Evolutionary conservation across 495 filamentous ascomycete species (phyloP), one percentile per base, ranked within the genome.

Genomic region (Lepraria neglecta): DNA sequence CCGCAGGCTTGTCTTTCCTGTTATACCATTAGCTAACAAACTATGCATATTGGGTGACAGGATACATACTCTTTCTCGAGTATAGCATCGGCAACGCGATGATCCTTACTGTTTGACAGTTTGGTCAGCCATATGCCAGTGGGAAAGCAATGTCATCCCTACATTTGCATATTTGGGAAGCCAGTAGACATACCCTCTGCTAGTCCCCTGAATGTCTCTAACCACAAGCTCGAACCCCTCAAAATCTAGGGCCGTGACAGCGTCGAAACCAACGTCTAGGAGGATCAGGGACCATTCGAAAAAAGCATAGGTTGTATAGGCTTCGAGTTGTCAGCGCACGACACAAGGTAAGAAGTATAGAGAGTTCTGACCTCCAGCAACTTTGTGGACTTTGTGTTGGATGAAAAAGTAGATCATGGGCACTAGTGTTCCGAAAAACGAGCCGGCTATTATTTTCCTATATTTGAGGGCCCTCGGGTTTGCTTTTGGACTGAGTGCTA

Each of bases 141-240:
- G 59, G 61, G 68, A 60, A 54, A 53, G 58, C 62, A 58, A 44
- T 65, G 63, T 53, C 64, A 58, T 69, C 70, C 77, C 76, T 80
- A 80, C 78, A 78, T 80, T 77, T 80, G 73, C 81, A 81, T 83
- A 98, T 79, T 86, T 88, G 65, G 95, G 95, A 82, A 97, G 90
- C 90, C 90, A 89, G 74, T 85, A 84, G 81, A 97, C 95, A 85
- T 99, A 99, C 95, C 94, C 95, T 91, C 92, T 94, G 77, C 88
- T 92, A 69, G 86, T 75, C 56, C 94, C 92, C 74, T 91, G 91
- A 45, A 90, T 79, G 78, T 99, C 94, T 73, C 82, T 87, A 60
- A 99, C 79, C 68, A 91, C 83, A 64, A 99, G 74, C 71, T 99
- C 92, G 70, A 99, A 87, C 28, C 84, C 85, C 45, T 86, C 82